Evolutionary conservation across 73 alveolate species (phyloP).

Genomic region (Symbiodinium natans): DNA sequence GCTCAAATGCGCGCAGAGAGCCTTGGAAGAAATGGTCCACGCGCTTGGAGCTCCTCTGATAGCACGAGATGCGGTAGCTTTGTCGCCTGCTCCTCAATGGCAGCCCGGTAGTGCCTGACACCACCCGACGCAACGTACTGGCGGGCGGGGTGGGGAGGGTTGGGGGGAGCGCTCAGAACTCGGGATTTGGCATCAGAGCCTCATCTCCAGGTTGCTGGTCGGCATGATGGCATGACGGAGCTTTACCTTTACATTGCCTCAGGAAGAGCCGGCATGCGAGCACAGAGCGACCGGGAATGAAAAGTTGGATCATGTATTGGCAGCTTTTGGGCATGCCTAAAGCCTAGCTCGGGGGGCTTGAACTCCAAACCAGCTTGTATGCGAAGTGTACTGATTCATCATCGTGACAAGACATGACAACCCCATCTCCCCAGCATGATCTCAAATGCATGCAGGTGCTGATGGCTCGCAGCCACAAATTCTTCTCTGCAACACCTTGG

Average conservation of each 20-base stretch:
- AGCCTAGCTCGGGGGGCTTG: too few relatives aligned
- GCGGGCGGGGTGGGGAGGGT: too few relatives aligned
- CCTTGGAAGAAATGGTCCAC: background rate
- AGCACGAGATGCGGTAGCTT: background rate
- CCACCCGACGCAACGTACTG: too few relatives aligned
- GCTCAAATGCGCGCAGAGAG: background rate
- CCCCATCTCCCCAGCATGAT: too few relatives aligned
- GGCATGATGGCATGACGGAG: slow-evolving; percentile 81
- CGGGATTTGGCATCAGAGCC: background rate
- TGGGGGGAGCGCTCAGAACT: too few relatives aligned
- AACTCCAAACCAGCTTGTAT: too few relatives aligned
- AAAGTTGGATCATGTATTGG: background rate
- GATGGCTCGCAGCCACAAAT: slow-evolving; percentile 71
- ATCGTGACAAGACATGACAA: too few relatives aligned
- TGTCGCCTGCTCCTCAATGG: background rate
- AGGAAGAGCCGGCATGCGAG: too few relatives aligned
- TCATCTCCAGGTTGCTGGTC: slow-evolving; percentile 47
- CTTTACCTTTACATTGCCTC: slow-evolving; percentile 53
- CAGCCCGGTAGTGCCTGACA: slow-evolving; percentile 17
- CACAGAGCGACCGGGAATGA: background rate
- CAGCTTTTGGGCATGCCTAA: too few relatives aligned
- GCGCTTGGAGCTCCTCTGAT: background rate
- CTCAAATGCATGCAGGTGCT: background rate
- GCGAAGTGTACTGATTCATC: too few relatives aligned
- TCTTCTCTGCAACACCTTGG: slow-evolving; percentile 67